Percentiles rank a stretch among this genome's conserved stretches.
These are phyloP conservation scores for Phalaenopsis hybrid DNA, from an alignment of 116 monocot species.

Conservation along the genomic window DNA sequence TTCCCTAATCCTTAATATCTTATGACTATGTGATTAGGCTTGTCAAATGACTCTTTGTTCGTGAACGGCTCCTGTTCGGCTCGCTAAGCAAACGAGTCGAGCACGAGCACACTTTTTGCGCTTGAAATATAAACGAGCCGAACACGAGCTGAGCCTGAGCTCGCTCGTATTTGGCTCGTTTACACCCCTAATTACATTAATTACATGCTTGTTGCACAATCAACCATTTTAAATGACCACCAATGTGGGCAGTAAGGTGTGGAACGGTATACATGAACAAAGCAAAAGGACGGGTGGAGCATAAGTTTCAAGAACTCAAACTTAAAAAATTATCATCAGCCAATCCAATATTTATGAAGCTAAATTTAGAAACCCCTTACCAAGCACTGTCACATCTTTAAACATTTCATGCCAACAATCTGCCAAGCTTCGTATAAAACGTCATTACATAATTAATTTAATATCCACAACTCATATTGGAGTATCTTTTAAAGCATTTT, in stretches of 20 bases:
- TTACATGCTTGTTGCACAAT: neutral
- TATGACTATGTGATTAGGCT: too few relatives aligned
- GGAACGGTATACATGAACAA: neutral
- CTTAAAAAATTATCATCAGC: neutral
- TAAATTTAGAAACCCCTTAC: neutral
- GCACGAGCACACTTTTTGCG: too few relatives aligned
- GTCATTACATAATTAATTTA: neutral
- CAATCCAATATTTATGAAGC: neutral
- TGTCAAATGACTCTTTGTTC: too few relatives aligned
- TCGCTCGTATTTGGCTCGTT: too few relatives aligned
- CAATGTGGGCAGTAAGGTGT: neutral
- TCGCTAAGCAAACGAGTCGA: too few relatives aligned
- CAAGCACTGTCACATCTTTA: neutral
- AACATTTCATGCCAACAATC: neutral
- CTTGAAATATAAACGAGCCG: too few relatives aligned
- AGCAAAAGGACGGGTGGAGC: neutral
- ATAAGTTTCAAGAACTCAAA: neutral
- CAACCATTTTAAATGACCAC: too few relatives aligned
- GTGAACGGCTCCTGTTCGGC: too few relatives aligned
- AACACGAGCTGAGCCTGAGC: too few relatives aligned
- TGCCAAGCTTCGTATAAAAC: neutral
- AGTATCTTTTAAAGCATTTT: neutral
- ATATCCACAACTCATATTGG: neutral
- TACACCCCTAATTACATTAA: neutral
- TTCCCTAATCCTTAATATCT: too few relatives aligned